Evolutionary conservation across 1,139 yeast genomes (phyloP), one percentile per base, ranked within the genome.

Genomic region (Hyphopichia pseudoburtonii): DNA sequence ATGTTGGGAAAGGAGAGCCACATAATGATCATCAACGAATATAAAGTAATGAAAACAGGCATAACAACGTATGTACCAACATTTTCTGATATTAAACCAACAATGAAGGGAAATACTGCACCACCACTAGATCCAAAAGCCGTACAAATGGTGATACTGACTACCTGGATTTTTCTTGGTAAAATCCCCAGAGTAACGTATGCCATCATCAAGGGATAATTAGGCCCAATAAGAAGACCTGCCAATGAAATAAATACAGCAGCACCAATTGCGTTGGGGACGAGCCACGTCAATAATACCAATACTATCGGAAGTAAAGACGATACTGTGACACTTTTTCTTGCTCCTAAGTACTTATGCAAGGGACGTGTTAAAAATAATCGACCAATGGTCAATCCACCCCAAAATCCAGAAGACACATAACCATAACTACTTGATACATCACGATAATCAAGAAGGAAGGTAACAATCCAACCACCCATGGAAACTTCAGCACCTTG

Each of bases 391-490:
- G 87, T 80, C 26, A 83, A 60, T 5, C 89, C 90, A 10, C 73
- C 79, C 89, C 88, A 83, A 47, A 76, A 81, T 0, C 88, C 88
- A 7, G 87, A 77, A 2, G 85, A 76, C 22, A 81, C 82, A 50
- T 80, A 82, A 15, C 88, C 87, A 38, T 73, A 71, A 3, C 72
- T 57, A 0, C 52, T 44, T 36, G 62, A 56, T 1, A 81, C 84
- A 32, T 66, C 62, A 32, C 87, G 66, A 47, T 77, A 78, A 35
- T 73, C 76, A 32, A 79, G 67, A 49, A 82, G 64, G 47, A 70
- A 82, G 0, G 88, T 78, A 28, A 81, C 83, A 25, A 79, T 71
- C 88, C 88, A 83, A 22, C 87, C 87, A 16, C 84, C 87, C 47
- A 80, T 56, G 0, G 84, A 64, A 4, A 82, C 87, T 52, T 83